These are phyloP conservation scores for Phytophthora litchii DNA, from an alignment of 352 stramenopile species.

Conservation along the genomic window DNA sequence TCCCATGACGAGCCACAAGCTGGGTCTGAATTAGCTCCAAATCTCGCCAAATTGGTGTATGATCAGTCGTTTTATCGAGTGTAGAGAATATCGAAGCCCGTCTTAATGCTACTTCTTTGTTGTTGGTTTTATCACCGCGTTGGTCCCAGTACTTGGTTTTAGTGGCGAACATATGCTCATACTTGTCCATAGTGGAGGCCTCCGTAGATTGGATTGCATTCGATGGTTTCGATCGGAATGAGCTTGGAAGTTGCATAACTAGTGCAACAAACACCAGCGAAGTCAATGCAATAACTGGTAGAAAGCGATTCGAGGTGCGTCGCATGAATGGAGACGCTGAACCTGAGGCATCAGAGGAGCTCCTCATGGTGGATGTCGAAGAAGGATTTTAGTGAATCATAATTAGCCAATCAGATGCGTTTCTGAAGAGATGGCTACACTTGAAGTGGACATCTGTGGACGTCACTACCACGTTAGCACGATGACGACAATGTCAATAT, in stretches of 20 bases:
- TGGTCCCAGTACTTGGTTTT: constrained; percentile 69
- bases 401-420: constrained; percentile 17
- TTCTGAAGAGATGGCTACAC: constrained; percentile 15
- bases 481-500: not conserved
- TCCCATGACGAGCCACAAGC: constrained; percentile 63
- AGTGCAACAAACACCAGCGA: constrained; percentile 7
- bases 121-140: constrained; percentile 8
- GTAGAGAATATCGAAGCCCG: constrained; percentile 18
- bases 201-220: constrained; percentile 4
- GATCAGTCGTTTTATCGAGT: not conserved
- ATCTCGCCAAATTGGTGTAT: constrained; percentile 21
- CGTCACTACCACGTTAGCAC: not conserved
- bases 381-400: constrained; percentile 6
- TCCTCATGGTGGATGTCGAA: constrained; percentile 14
- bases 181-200: constrained; percentile 3
- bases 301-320: not conserved
- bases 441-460: constrained; percentile 12
- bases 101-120: not conserved
- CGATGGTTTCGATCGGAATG: not conserved
- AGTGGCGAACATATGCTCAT: constrained; percentile 54
- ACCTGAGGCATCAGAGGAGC: constrained; percentile 2
- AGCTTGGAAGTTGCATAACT: constrained; percentile 11
- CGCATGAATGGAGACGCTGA: not conserved
- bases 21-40: constrained; percentile 66
- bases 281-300: constrained; percentile 12